Evolutionary conservation across 2,329 filamentous ascomycete species (phyloP).

Genomic region (Botryotinia convoluta): DNA sequence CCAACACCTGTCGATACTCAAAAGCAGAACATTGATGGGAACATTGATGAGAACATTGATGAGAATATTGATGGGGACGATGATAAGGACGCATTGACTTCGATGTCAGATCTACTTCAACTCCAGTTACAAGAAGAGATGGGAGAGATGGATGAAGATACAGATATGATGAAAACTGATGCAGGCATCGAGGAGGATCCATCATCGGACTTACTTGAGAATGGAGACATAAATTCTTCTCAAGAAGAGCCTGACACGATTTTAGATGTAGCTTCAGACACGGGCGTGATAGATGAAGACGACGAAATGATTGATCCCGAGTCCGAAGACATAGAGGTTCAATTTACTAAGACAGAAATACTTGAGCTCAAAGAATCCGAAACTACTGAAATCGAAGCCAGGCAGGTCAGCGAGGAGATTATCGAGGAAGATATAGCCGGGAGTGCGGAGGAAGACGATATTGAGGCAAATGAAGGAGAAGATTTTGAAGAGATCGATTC

Average conservation of each 20-base stretch:
- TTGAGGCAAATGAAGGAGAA: background rate
- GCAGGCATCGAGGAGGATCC: background rate
- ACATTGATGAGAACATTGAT: no score
- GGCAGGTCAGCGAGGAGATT: background rate
- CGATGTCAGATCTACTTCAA: conserved; percentile 17
- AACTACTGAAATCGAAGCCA: background rate
- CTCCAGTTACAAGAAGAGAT: conserved; percentile 16
- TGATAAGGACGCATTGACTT: conserved; percentile 1
- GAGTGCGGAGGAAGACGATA: background rate
- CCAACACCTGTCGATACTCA: conserved; percentile 17
- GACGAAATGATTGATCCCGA: background rate
- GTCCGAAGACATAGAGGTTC: conserved; percentile 1
- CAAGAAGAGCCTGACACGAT: background rate
- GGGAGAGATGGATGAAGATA: conserved; percentile 13
- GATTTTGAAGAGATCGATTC: background rate
- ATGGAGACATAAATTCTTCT: background rate
- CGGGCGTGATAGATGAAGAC: background rate
- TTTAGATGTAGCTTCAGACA: background rate
- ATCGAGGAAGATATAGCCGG: background rate
- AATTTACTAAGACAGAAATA: background rate
- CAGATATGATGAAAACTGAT: background rate
- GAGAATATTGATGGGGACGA: background rate
- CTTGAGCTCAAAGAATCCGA: background rate
- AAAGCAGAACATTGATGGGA: background rate
- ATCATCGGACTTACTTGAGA: background rate